phyloP scores from a whole-genome alignment of 2,329 filamentous ascomycete genomes.

The Colletotrichum costaricense region DNA sequence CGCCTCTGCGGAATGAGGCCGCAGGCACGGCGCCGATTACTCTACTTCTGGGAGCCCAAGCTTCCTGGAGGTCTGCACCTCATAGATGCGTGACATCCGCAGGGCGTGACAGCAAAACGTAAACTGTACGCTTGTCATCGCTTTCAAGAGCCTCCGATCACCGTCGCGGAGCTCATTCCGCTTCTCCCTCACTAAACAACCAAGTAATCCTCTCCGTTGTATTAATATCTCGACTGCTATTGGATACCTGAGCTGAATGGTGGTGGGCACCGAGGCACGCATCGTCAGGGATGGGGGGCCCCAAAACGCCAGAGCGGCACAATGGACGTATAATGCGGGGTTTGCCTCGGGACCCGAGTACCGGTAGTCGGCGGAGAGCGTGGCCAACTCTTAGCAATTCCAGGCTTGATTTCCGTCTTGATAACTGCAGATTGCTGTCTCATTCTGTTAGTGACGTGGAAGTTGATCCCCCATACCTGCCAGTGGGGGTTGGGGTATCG shows the following conservation, averaged over 20 bases:
- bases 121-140: background rate
- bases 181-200: background rate
- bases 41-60: background rate
- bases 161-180: background rate
- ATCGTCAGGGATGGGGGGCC: background rate
- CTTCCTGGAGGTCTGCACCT: background rate
- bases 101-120: background rate
- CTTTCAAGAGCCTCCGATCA: background rate
- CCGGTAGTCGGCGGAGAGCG: background rate
- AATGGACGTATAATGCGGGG: conserved; percentile 16
- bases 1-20: no score
- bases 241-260: background rate
- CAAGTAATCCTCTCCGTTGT: background rate
- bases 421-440: background rate
- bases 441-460: background rate
- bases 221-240: background rate
- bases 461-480: background rate
- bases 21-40: background rate
- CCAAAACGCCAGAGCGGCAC: conserved; percentile 1
- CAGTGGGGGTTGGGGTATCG: background rate
- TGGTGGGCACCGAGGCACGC: conserved; percentile 23
- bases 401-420: background rate
- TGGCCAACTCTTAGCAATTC: background rate
- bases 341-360: conserved; percentile 20
- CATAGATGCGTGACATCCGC: background rate